phyloP scores from a whole-genome alignment of 139 green algal genomes.

The Deuterostichococcus epilithicus region DNA sequence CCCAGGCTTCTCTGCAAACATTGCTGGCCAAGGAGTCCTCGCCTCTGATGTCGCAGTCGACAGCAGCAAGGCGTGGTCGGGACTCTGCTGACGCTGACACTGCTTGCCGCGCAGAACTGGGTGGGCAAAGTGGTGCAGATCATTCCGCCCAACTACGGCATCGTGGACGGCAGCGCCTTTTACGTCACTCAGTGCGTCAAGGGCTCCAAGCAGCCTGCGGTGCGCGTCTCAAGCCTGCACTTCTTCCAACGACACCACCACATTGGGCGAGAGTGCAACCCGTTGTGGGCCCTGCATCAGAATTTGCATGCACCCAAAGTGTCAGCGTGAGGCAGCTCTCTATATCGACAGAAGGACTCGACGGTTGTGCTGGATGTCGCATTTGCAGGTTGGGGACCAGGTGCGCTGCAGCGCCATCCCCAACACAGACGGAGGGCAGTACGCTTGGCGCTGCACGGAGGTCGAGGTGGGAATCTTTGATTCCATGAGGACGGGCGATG shows the following conservation, averaged over 20 bases:
- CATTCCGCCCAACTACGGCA: constrained; percentile 65
- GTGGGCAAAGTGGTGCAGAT: constrained; percentile 48
- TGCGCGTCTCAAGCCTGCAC: neutral
- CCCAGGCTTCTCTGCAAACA: neutral
- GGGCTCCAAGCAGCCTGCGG: constrained; percentile 7
- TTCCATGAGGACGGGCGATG: no score
- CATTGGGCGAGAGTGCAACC: no score
- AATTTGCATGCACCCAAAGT: neutral
- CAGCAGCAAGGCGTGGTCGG: neutral
- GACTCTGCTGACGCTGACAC: neutral
- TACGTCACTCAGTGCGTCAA: constrained; percentile 43
- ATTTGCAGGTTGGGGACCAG: constrained; percentile 39
- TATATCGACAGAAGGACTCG: no score
- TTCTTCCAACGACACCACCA: no score
- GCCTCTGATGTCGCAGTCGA: neutral
- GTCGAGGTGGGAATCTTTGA: constrained; percentile 21
- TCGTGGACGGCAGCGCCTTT: constrained; percentile 55
- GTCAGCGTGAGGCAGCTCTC: no score
- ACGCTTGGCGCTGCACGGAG: constrained; percentile 43
- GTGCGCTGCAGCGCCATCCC: constrained; percentile 47
- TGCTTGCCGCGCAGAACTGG: constrained; percentile 27
- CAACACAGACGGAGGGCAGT: constrained; percentile 54
- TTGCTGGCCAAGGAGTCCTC: neutral
- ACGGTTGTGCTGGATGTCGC: neutral
- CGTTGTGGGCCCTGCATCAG: no score